A percentile compares a stretch with the other conserved stretches of the same genome.
Conservation (phyloP, 2,329 filamentous ascomycete species). For the Cytospora piceae region DNA sequence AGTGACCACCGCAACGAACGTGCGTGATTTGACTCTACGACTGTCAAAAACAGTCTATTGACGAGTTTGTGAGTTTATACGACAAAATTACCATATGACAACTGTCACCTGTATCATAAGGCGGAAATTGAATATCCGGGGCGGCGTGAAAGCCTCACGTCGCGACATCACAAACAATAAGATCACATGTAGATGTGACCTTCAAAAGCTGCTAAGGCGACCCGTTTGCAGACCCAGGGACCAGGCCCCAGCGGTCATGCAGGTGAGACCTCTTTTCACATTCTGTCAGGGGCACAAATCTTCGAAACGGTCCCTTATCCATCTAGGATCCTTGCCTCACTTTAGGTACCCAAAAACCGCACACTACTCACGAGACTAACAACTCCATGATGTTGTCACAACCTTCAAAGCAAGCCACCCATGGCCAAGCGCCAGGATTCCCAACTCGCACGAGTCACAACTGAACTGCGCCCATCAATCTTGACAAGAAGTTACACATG, state of each 20-base stretch:
- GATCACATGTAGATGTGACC: background rate
- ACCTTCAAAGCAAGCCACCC: background rate
- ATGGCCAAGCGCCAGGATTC: background rate
- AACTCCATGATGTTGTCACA: conserved; percentile 6
- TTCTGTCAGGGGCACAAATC: background rate
- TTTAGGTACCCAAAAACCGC: background rate
- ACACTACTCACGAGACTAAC: background rate
- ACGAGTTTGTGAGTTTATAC: background rate
- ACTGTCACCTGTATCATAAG: background rate
- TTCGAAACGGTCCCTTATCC: conserved; percentile 2
- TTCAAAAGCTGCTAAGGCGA: background rate
- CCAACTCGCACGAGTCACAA: background rate
- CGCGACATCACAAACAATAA: background rate
- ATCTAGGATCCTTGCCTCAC: too few relatives aligned
- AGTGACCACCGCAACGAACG: background rate
- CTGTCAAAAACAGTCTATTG: background rate
- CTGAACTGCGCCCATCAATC: background rate
- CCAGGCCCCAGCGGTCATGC: conserved; percentile 4
- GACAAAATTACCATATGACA: background rate
- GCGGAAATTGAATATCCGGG: background rate
- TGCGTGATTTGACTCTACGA: background rate
- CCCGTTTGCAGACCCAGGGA: conserved; percentile 1
- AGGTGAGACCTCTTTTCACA: conserved; percentile 6
- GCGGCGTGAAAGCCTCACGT: background rate
- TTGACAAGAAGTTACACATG: background rate